Evolutionary conservation across 805 yeast species (phyloP).

Genomic region (Ogataea ganodermae): DNA sequence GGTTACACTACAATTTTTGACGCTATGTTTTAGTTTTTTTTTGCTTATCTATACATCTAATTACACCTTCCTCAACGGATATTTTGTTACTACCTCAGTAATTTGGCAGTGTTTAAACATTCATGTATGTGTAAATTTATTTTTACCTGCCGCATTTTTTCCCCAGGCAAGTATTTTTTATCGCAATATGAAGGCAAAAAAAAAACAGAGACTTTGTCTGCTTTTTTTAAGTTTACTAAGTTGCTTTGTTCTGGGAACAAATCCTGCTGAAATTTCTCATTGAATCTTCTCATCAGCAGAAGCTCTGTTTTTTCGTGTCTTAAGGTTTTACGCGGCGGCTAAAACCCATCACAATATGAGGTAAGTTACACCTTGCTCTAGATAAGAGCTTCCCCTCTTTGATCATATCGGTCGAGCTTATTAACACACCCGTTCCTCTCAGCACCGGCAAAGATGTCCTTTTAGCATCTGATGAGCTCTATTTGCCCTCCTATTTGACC

Average conservation of each 20-base stretch:
- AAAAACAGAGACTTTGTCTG: background rate
- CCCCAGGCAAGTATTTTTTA: background rate
- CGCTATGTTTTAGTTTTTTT: conserved; percentile 9
- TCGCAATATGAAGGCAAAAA: conserved; percentile 5
- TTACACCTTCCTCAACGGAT: conserved; percentile 20
- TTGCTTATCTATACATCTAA: conserved; percentile 4
- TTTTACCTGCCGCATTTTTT: background rate
- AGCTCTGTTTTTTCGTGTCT: background rate
- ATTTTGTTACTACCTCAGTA: conserved; percentile 3
- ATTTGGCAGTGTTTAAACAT: background rate
- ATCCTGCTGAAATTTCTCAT: background rate
- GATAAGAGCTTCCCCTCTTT: conserved; percentile 2
- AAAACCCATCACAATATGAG: conserved; percentile 1
- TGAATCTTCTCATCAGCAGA: background rate
- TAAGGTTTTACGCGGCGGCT: too few relatives aligned
- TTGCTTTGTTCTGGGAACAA: too few relatives aligned
- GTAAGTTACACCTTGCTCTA: background rate
- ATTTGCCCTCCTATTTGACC: conserved; percentile 27
- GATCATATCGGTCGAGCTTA: background rate
- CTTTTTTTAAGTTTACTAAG: conserved; percentile 5
- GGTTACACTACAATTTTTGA: conserved; percentile 3
- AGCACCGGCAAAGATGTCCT: background rate
- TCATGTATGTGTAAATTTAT: too few relatives aligned
- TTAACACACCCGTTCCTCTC: background rate
- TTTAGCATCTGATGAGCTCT: background rate